phyloP scores from a whole-genome alignment of 805 yeast genomes.

The Saturnispora dispora region DNA sequence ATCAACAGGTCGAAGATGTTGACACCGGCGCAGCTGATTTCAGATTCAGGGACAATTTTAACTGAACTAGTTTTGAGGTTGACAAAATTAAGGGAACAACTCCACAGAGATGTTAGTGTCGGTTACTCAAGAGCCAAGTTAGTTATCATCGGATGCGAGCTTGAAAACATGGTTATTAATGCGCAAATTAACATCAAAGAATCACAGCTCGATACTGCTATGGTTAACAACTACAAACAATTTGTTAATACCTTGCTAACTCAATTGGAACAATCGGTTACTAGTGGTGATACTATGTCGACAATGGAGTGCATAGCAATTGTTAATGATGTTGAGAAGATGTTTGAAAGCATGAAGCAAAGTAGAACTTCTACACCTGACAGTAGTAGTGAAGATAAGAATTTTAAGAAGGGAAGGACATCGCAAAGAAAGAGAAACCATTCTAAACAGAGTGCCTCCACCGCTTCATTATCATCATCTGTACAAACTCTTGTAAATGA shows the following conservation, averaged over 20 bases:
- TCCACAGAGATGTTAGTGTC: conserved; percentile 45
- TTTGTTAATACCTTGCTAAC: conserved; percentile 50
- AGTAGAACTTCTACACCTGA: conserved; percentile 7
- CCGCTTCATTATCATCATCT: neutral
- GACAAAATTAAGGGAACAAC: conserved; percentile 40
- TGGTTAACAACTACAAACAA: conserved; percentile 40
- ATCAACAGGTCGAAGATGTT: conserved; percentile 31
- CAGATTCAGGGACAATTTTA: conserved; percentile 44
- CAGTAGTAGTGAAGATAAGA: neutral
- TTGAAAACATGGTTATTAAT: conserved; percentile 28
- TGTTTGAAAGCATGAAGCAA: conserved; percentile 50
- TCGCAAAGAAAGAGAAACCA: conserved; percentile 2
- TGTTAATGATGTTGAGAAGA: conserved; percentile 60
- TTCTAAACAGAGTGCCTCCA: neutral
- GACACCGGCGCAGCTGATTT: conserved; percentile 38
- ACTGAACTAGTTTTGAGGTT: conserved; percentile 37
- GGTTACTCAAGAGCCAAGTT: conserved; percentile 59
- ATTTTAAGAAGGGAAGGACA: conserved; percentile 4
- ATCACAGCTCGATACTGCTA: neutral
- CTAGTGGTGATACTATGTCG: conserved; percentile 43
- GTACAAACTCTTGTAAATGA: neutral
- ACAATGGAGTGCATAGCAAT: conserved; percentile 61
- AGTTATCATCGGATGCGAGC: conserved; percentile 53
- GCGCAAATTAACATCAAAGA: neutral
- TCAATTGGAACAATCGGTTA: conserved; percentile 49